These are phyloP conservation scores for Ustilago nuda DNA, from an alignment of 1,284 basidiomycete species.

Conservation along the genomic window DNA sequence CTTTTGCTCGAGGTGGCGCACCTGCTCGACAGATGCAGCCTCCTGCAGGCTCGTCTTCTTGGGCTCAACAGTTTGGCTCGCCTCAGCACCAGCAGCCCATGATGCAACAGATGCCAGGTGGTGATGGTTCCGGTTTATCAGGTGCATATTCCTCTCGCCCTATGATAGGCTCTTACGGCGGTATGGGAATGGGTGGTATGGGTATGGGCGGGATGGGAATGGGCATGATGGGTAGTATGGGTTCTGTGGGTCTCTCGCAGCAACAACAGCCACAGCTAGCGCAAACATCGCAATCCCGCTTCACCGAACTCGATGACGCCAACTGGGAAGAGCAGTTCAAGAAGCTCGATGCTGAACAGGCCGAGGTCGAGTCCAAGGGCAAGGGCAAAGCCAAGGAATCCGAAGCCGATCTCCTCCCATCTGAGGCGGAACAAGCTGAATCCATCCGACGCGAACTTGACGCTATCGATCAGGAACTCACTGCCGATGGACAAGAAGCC, in stretches of 20 bases:
- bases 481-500: constrained; percentile 52
- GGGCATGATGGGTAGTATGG: constrained; percentile 47
- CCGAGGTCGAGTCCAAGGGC: constrained; percentile 58
- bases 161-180: constrained; percentile 50
- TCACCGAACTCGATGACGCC: constrained; percentile 63
- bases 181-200: constrained; percentile 51
- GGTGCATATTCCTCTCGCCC: constrained; percentile 42
- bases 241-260: constrained; percentile 27
- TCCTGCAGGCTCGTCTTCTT: constrained; percentile 37
- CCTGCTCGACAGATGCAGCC: constrained; percentile 28
- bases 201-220: constrained; percentile 43
- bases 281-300: constrained; percentile 38
- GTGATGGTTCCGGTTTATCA: constrained; percentile 21
- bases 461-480: constrained; percentile 59
- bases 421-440: constrained; percentile 62
- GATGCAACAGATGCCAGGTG: constrained; percentile 24
- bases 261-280: constrained; percentile 31
- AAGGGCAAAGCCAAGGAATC: constrained; percentile 57
- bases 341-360: constrained; percentile 59
- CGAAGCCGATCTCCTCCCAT: constrained; percentile 41
- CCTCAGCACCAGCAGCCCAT: constrained; percentile 23
- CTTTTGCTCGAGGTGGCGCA: constrained; percentile 41
- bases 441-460: constrained; percentile 60
- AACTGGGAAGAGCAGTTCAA: constrained; percentile 66
- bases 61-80: constrained; percentile 57